Evolutionary conservation across 352 stramenopile genomes (phyloP).

Genomic region (Phytophthora pseudosyringae): DNA sequence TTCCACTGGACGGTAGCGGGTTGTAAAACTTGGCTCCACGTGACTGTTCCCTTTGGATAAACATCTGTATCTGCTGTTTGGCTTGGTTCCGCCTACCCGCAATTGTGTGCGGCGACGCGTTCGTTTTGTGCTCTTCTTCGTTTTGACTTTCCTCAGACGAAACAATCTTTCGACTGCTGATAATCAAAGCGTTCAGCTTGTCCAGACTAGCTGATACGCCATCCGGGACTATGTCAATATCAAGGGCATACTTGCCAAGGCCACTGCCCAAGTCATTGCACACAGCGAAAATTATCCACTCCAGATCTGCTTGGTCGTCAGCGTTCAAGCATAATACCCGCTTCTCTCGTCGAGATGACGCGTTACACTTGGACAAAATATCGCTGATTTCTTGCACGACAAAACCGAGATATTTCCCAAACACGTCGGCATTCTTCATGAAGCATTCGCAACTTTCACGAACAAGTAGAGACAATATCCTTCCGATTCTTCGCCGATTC

Average conservation of each 20-base stretch:
- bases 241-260: constrained; percentile 74
- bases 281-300: constrained; percentile 81
- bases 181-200: constrained; percentile 70
- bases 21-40: constrained; percentile 67
- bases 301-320: constrained; percentile 71
- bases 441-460: constrained; percentile 70
- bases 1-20: constrained; percentile 25
- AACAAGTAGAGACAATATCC: constrained; percentile 58
- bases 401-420: constrained; percentile 83
- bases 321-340: constrained; percentile 36
- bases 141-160: constrained; percentile 21
- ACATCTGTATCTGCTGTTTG: constrained; percentile 62
- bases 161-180: constrained; percentile 37
- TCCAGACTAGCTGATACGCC: constrained; percentile 72
- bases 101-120: not conserved
- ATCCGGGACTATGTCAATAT: constrained; percentile 66
- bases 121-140: constrained; percentile 7
- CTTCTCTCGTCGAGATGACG: not conserved
- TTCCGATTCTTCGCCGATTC: constrained; percentile 39
- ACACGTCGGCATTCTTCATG: constrained; percentile 64
- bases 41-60: constrained; percentile 54
- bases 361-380: constrained; percentile 48
- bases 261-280: constrained; percentile 76
- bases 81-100: constrained; percentile 22
- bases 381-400: constrained; percentile 81